These are phyloP conservation scores for Hypoxylon crocopeplum DNA, from an alignment of 495 filamentous ascomycete species.

Conservation along the genomic window DNA sequence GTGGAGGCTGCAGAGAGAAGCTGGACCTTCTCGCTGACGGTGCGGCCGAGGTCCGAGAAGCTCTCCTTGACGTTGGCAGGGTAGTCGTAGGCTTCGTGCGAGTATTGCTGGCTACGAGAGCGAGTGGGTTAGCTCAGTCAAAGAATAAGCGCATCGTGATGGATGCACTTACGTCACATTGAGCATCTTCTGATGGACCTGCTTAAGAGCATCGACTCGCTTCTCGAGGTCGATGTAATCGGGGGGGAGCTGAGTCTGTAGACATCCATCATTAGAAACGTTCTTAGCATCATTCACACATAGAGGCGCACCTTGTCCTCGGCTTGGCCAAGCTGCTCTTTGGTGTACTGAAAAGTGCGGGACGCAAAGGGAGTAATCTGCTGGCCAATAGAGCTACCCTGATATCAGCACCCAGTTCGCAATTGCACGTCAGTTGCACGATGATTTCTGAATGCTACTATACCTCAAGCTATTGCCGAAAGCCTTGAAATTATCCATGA, in stretches of 20 bases:
- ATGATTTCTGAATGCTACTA: neutral
- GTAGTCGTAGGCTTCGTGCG: conserved; percentile 97
- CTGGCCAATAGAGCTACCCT: conserved; percentile 51
- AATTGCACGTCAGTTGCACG: neutral
- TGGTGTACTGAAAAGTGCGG: conserved; percentile 94
- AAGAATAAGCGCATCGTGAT: neutral
- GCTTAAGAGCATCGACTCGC: conserved; percentile 96
- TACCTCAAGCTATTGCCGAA: conserved; percentile 53
- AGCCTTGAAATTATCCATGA: conserved; percentile 74
- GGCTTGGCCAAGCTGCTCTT: conserved; percentile 93
- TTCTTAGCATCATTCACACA: neutral
- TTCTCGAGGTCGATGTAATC: conserved; percentile 99
- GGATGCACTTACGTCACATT: conserved; percentile 81
- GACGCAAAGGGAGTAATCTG: conserved; percentile 87
- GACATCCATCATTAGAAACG: conserved; percentile 20
- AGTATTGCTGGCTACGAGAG: conserved; percentile 81
- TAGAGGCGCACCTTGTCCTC: conserved; percentile 79
- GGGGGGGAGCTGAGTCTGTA: conserved; percentile 89
- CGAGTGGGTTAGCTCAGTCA: conserved; percentile 18
- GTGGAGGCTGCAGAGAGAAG: conserved; percentile 85
- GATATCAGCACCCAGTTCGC: conserved; percentile 8
- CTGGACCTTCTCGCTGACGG: conserved; percentile 92
- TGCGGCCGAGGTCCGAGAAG: conserved; percentile 92
- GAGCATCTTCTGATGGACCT: conserved; percentile 95
- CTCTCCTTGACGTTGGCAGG: conserved; percentile 99